Evolutionary conservation across 441 rosid species (phyloP), one percentile per base, ranked within the genome.

Genomic region (Erodium trifolium): DNA sequence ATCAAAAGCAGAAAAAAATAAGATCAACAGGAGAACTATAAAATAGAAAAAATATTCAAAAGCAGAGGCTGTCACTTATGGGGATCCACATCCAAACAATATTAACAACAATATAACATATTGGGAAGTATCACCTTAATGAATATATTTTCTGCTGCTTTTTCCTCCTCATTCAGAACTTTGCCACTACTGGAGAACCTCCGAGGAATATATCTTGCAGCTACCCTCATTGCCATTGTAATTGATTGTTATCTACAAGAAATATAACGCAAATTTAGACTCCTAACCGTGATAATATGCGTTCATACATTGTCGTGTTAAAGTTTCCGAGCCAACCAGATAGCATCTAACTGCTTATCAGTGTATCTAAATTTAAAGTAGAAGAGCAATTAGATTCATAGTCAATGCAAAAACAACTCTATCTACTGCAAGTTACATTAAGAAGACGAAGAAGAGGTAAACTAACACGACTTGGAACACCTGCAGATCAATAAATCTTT

Each of bases 161-260:
- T 94, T 79, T 92, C 99, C 85, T 94, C 99, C 82, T 94, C 97
- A 57, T 86, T 69, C 41, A 94, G 86, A 34, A 94, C 13, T 71
- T 76, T 92, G 14, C 99, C 97, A 10, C 85, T 69, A 65, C 87
- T 83, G 2, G 97, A 92, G 73, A 88, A 84, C 86, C 96, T 88
- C 62, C 96, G 84, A 31, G 85, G 63, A 0, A 87, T 78, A 67
- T 75, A 67, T 60, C 92, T 79, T 39, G 77, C 70, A 69, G 85
- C 84, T 72, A 75, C 64, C 79, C 90, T 85, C 23, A 82, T 67
- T 37, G 88, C 86, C 96, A 88, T 90, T 23, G 69, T 78, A 29
- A 74, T 65, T 27, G 37, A 57, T 43, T 77, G 16, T 39, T 74
- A 70, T 67, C 83, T 68, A 23, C 23, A 74, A 66, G 45, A 0